These are phyloP conservation scores for Coriaria nepalensis DNA, from an alignment of 306 rosid species.

Conservation along the genomic window DNA sequence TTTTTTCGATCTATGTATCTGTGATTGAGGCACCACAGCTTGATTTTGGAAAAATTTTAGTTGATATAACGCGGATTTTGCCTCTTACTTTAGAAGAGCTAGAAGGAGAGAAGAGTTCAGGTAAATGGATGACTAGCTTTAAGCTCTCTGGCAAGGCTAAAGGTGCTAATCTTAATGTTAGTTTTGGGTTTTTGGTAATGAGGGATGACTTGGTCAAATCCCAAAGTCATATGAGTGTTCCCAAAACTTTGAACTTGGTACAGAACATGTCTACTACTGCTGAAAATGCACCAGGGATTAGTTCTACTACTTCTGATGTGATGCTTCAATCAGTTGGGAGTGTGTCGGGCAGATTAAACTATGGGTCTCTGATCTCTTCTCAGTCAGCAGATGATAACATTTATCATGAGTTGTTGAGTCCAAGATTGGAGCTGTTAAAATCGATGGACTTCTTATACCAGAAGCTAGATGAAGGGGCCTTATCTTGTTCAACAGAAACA, in stretches of 20 bases:
- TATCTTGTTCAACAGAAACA: constrained; percentile 14
- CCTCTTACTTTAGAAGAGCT: constrained; percentile 55
- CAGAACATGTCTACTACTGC: constrained; percentile 20
- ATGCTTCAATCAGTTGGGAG: constrained; percentile 16
- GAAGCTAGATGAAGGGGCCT: constrained; percentile 43
- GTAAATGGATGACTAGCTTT: constrained; percentile 67
- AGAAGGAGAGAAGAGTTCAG: constrained; percentile 44
- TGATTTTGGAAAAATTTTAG: constrained; percentile 44
- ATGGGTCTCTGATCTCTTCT: constrained; percentile 21
- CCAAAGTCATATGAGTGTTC: constrained; percentile 24
- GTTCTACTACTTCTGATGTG: constrained; percentile 12
- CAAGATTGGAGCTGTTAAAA: constrained; percentile 41
- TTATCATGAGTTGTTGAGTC: constrained; percentile 31
- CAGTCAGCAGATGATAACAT: constrained; percentile 24
- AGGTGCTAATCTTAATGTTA: constrained; percentile 57
- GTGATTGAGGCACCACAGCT: constrained; percentile 34
- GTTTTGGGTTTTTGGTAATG: constrained; percentile 53
- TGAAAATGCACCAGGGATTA: constrained; percentile 13
- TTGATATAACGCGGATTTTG: constrained; percentile 61
- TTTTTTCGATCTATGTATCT: constrained; percentile 39
- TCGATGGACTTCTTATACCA: constrained; percentile 44
- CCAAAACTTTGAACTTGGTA: constrained; percentile 19
- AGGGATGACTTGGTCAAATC: constrained; percentile 25
- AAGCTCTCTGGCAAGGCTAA: constrained; percentile 51
- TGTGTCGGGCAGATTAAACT: constrained; percentile 9